A percentile compares a stretch with the other conserved stretches of the same genome.
Conservation (phyloP, 202 grass and related monocot genomes). For the Saccharum hybrid region DNA sequence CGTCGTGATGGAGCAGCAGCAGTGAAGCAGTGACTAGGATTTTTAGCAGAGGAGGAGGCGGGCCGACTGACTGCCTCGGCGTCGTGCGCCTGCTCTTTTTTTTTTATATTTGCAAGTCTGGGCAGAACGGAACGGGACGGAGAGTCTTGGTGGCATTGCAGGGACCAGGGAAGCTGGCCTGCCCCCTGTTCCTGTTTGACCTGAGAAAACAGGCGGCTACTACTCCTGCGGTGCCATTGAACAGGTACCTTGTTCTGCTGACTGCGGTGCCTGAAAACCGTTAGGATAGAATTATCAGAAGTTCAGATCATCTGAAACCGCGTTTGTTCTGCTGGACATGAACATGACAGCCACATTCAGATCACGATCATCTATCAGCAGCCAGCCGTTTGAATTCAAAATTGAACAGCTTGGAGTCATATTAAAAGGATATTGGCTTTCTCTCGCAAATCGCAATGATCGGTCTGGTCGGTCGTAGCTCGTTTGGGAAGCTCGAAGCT, state of each 20-base stretch:
- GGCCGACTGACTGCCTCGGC: background rate
- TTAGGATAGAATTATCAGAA: background rate
- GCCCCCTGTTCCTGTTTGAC: background rate
- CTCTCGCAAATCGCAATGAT: background rate
- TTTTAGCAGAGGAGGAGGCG: background rate
- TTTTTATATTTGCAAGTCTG: conserved; percentile 29
- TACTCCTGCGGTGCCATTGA: too few relatives aligned
- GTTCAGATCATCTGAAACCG: background rate
- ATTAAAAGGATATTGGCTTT: background rate
- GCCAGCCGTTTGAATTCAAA: background rate
- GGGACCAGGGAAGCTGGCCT: background rate
- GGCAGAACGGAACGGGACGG: background rate
- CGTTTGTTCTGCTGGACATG: background rate
- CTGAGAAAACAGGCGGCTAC: too few relatives aligned
- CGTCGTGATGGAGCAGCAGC: background rate
- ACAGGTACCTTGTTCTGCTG: too few relatives aligned
- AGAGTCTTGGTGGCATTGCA: background rate
- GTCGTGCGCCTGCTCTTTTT: background rate
- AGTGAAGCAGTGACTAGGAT: background rate
- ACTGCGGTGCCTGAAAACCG: too few relatives aligned
- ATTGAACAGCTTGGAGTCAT: background rate
- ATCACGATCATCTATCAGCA: background rate
- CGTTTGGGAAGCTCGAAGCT: background rate
- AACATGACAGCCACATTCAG: background rate
- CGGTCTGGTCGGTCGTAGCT: background rate